Conservation (phyloP, 139 green algal species). For the Chlamydomonas applanata region DNA sequence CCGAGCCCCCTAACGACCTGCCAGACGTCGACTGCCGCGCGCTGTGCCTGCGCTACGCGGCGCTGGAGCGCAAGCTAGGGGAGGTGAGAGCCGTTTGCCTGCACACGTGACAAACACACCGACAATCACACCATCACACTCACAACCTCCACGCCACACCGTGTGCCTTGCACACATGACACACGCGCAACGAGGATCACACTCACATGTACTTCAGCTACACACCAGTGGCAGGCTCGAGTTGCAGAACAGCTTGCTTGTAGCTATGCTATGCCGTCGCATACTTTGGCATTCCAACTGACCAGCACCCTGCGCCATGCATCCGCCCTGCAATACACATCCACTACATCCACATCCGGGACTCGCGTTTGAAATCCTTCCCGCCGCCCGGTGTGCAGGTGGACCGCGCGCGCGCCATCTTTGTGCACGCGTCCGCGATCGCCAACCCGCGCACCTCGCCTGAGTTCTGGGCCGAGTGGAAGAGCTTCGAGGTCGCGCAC, state of each 20-base stretch:
- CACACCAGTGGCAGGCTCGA: not conserved
- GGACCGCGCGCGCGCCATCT: conserved; percentile 91
- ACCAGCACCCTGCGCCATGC: too few species aligned
- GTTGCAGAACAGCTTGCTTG: not conserved
- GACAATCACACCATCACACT: too few species aligned
- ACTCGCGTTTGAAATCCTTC: too few species aligned
- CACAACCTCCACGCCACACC: too few species aligned
- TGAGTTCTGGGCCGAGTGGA: conserved; percentile 92
- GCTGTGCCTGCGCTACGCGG: conserved; percentile 83
- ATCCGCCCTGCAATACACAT: too few species aligned
- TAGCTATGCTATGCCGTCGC: too few species aligned
- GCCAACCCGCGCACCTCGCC: conserved; percentile 25
- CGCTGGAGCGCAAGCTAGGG: conserved; percentile 85
- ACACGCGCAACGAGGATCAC: too few species aligned
- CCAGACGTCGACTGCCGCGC: conserved; percentile 71
- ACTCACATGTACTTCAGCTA: not conserved
- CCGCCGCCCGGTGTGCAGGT: too few species aligned
- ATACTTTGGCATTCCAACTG: too few species aligned
- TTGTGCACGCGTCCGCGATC: conserved; percentile 66
- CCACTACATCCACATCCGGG: too few species aligned
- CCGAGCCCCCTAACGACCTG: conserved; percentile 66
- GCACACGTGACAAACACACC: not conserved
- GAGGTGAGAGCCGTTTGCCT: conserved; percentile 56
- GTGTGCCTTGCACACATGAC: too few species aligned
- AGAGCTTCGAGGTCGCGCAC: conserved; percentile 85